Conservation (phyloP, 345 rosid species). For the Populus alba region DNA sequence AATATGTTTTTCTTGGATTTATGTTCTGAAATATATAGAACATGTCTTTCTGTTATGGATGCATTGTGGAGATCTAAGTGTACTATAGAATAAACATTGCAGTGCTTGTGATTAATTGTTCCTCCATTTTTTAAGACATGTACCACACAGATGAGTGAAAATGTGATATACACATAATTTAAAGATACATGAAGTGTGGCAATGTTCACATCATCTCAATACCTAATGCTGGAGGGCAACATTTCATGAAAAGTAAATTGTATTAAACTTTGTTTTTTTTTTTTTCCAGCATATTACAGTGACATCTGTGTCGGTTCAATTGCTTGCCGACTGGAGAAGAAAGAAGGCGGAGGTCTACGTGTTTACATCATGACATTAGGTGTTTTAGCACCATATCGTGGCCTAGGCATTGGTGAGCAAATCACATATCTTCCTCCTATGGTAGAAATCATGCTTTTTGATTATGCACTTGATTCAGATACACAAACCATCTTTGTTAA, state of each 20-base stretch:
- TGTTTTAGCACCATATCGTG: slow-evolving; percentile 94
- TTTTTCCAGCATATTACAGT: slow-evolving; percentile 69
- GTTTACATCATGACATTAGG: slow-evolving; percentile 98
- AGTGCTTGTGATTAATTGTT: neutral
- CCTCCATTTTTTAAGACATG: neutral
- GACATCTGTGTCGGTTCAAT: slow-evolving; percentile 96
- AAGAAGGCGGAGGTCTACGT: slow-evolving; percentile 65
- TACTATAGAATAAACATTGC: neutral
- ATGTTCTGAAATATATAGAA: slow-evolving; percentile 1
- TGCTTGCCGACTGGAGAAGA: slow-evolving; percentile 93
- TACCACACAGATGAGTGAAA: neutral
- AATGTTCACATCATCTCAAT: neutral
- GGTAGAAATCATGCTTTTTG: neutral
- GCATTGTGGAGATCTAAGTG: neutral
- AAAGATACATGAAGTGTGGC: neutral
- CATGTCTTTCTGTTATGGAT: neutral
- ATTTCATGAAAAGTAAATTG: neutral
- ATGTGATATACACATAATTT: neutral
- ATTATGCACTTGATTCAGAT: neutral
- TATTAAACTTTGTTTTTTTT: slow-evolving; percentile 14
- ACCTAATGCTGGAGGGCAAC: neutral
- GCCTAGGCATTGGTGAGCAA: slow-evolving; percentile 84
- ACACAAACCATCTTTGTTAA: neutral
- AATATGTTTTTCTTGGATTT: neutral
- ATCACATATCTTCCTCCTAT: neutral